A percentile compares a stretch with the other conserved stretches of the same genome.
Evolutionary conservation across 805 yeast genomes (phyloP).

Genomic region (Peterozyma xylosa): DNA sequence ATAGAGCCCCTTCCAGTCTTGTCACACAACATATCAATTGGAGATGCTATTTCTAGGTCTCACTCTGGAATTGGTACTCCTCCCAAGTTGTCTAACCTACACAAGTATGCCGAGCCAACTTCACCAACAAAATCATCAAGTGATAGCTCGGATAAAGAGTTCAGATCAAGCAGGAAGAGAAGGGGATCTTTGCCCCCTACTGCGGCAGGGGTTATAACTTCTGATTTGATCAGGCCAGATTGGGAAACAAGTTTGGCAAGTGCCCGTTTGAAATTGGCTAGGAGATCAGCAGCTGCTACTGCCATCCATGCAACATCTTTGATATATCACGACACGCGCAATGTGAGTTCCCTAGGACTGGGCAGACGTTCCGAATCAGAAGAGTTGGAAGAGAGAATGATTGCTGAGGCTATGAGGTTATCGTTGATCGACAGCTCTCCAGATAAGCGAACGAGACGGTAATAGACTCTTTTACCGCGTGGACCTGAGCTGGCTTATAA

Average conservation of each 20-base stretch:
- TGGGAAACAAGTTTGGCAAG: conserved; percentile 74
- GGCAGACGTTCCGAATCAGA: conserved; percentile 16
- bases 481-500: no score
- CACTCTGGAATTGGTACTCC: conserved; percentile 20
- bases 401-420: conserved; percentile 74
- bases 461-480: no score
- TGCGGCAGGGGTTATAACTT: conserved; percentile 64
- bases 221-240: conserved; percentile 84
- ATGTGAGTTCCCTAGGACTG: conserved; percentile 13
- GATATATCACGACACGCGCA: conserved; percentile 26
- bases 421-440: conserved; percentile 46
- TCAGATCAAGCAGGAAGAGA: conserved; percentile 20
- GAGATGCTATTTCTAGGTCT: conserved; percentile 18
- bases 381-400: conserved; percentile 67
- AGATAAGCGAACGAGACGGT: no score
- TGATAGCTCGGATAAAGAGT: not conserved
- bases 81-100: conserved; percentile 11
- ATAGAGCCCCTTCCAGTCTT: not conserved
- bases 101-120: not conserved
- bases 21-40: conserved; percentile 12
- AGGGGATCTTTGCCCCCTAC: conserved; percentile 57
- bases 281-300: conserved; percentile 89
- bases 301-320: conserved; percentile 88
- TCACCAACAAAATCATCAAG: not conserved
- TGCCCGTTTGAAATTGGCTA: conserved; percentile 72